Evolutionary conservation across 2,329 filamentous ascomycete genomes (phyloP).

Genomic region (Talaromyces sp.): DNA sequence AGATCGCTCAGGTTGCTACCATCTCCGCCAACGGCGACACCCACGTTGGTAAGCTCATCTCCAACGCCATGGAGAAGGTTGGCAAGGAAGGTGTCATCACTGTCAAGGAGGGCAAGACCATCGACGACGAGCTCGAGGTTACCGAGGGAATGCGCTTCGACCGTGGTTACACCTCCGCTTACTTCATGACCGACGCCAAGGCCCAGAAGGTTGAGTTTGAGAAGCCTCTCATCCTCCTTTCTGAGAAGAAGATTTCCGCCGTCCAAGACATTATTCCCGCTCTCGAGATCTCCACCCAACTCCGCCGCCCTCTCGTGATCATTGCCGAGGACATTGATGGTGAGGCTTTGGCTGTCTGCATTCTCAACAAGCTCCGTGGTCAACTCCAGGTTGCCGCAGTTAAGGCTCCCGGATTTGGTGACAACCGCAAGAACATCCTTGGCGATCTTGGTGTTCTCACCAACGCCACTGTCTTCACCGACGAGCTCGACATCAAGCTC

Average conservation of each 20-base stretch:
- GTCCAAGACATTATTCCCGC: conserved; percentile 99
- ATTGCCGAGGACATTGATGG: conserved; percentile 99
- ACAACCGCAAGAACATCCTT: conserved; percentile 99
- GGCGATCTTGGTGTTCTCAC: conserved; percentile 94
- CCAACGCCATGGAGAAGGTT: conserved; percentile 99
- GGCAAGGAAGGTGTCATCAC: conserved; percentile 99
- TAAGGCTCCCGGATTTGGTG: conserved; percentile 98
- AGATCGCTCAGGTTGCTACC: conserved; percentile 97
- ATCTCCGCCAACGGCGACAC: conserved; percentile 97
- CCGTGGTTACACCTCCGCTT: conserved; percentile 95
- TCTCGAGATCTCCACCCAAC: conserved; percentile 93
- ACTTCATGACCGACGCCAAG: conserved; percentile 99
- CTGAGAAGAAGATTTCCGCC: conserved; percentile 99
- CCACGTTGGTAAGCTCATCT: conserved; percentile 92
- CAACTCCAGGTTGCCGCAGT: conserved; percentile 98
- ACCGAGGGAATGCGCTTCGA: conserved; percentile 99
- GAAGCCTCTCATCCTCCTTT: conserved; percentile 97
- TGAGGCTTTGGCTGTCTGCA: conserved; percentile 97
- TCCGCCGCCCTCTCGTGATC: conserved; percentile 93
- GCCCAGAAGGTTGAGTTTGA: conserved; percentile 99
- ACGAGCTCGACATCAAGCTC: conserved; percentile 98
- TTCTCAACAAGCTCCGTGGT: conserved; percentile 99
- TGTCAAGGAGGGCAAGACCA: conserved; percentile 99
- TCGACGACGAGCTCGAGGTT: conserved; percentile 95
- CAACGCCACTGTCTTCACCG: conserved; percentile 95